Evolutionary conservation across 768 basidiomycete genomes (phyloP).

Genomic region (Psilocybe sp.): DNA sequence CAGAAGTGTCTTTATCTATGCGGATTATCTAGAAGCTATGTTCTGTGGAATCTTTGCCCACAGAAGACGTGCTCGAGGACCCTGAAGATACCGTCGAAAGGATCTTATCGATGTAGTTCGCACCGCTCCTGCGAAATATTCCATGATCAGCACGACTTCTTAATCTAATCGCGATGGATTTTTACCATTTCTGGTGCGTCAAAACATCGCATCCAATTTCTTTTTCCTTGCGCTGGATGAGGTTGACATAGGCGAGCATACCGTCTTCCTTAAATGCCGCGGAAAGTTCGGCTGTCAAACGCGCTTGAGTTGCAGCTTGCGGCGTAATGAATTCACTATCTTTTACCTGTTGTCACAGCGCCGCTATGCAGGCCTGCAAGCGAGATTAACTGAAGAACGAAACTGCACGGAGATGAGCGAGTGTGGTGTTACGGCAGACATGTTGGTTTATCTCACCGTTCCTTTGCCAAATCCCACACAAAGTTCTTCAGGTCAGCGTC

Average conservation of each 20-base stretch:
- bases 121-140: conserved; percentile 66
- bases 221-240: conserved; percentile 85
- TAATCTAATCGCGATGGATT: not conserved
- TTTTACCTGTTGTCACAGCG: conserved; percentile 70
- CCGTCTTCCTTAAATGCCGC: conserved; percentile 80
- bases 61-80: conserved; percentile 81
- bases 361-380: conserved; percentile 87
- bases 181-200: conserved; percentile 90
- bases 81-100: conserved; percentile 82
- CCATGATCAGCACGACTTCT: not conserved
- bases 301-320: conserved; percentile 1
- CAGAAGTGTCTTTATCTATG: too few species aligned
- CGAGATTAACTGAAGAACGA: conserved; percentile 86
- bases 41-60: conserved; percentile 89
- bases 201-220: conserved; percentile 87
- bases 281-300: conserved; percentile 67
- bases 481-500: conserved; percentile 80
- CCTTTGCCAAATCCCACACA: conserved; percentile 87
- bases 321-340: too few species aligned
- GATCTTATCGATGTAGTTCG: conserved; percentile 87
- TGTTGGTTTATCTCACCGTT: conserved; percentile 51
- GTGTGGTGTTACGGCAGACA: not conserved
- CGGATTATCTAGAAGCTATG: conserved; percentile 59
- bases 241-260: conserved; percentile 90
- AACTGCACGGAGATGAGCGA: conserved; percentile 40